phyloP scores from a whole-genome alignment of 768 basidiomycete species.

The Rhodocollybia butyracea region DNA sequence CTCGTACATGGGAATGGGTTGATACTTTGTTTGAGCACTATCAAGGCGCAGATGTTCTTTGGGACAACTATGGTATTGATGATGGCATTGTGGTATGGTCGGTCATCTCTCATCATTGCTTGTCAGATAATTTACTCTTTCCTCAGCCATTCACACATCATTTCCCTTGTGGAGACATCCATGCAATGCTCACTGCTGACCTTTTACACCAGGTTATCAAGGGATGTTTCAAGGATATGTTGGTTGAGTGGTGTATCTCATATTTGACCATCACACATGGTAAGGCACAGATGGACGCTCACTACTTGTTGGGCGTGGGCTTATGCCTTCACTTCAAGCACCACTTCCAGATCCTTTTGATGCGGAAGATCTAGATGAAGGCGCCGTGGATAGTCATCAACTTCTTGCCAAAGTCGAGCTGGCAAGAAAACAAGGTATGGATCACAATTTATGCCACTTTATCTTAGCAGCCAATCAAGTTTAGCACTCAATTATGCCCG shows the following conservation, averaged over 20 bases:
- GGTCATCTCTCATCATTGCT: neutral
- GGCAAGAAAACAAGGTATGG: too few relatives aligned
- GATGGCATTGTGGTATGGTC: neutral
- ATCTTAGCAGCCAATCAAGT: too few relatives aligned
- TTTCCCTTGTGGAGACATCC: constrained; percentile 16
- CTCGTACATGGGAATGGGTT: neutral
- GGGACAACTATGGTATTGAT: constrained; percentile 8
- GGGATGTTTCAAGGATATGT: constrained; percentile 38
- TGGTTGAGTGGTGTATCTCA: constrained; percentile 31
- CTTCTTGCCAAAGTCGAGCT: too few relatives aligned
- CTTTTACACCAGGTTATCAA: constrained; percentile 40
- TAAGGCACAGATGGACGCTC: constrained; percentile 12
- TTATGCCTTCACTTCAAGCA: neutral
- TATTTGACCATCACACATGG: constrained; percentile 23
- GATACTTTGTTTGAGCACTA: neutral
- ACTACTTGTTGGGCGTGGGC: neutral
- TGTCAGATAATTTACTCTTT: neutral
- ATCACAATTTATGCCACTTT: too few relatives aligned
- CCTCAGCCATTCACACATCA: constrained; percentile 14
- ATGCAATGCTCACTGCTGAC: constrained; percentile 14
- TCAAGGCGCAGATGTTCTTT: neutral
- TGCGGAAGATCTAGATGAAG: too few relatives aligned
- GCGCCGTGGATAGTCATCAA: too few relatives aligned
- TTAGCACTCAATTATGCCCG: too few relatives aligned
- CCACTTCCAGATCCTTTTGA: too few relatives aligned